These are phyloP conservation scores for Letharia lupina DNA, from an alignment of 495 filamentous ascomycete genomes.

Conservation along the genomic window DNA sequence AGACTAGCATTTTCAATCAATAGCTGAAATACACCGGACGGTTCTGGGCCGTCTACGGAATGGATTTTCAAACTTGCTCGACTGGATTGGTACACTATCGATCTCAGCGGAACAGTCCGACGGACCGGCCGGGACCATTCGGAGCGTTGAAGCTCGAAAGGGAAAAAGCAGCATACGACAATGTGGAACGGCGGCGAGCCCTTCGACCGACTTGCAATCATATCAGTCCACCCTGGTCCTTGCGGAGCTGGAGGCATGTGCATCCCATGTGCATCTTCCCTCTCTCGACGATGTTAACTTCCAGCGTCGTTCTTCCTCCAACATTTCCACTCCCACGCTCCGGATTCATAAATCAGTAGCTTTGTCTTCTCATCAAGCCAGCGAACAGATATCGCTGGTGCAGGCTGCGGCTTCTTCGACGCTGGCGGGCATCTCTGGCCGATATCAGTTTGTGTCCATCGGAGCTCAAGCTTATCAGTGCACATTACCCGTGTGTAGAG, in stretches of 20 bases:
- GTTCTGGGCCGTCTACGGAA: neutral
- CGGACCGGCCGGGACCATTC: neutral
- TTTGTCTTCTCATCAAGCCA: neutral
- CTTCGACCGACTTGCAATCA: neutral
- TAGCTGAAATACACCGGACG: too few relatives aligned
- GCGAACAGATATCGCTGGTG: neutral
- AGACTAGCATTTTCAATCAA: too few relatives aligned
- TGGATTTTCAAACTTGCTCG: neutral
- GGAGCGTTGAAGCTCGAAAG: neutral
- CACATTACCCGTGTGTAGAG: neutral
- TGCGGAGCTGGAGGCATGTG: neutral
- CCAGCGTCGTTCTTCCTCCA: neutral
- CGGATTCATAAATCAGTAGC: neutral
- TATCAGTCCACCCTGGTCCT: neutral
- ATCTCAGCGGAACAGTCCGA: neutral
- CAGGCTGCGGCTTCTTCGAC: neutral
- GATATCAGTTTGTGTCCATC: neutral
- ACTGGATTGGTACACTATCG: neutral
- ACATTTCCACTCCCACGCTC: neutral
- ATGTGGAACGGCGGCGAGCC: neutral
- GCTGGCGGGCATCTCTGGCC: neutral
- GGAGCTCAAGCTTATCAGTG: neutral
- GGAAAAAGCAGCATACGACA: neutral
- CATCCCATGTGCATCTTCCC: neutral
- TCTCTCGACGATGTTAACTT: neutral